Evolutionary conservation across 805 yeast genomes (phyloP), one percentile per base, ranked within the genome.

Genomic region (Zygotorulaspora sp.): DNA sequence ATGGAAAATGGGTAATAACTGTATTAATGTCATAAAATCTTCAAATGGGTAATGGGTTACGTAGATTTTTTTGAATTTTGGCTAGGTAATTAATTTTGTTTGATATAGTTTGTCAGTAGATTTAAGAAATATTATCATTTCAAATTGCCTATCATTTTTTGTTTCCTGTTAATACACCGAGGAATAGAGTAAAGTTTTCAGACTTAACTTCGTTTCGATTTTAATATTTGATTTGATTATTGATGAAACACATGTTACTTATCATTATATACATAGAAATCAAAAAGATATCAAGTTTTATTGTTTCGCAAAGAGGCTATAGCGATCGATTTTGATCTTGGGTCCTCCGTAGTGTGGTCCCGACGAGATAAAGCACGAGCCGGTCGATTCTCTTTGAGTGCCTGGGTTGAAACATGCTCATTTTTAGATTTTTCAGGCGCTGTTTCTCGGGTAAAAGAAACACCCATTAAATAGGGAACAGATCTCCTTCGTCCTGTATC

Each of bases 401-500:
- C 23, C 10, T 7, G 10, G 23, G 7, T 21, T 21, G 23, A 21
- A 7, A 12, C 30, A 14, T 11, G n/a, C 11, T 26, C 8, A 14
- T n/a, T 11, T 26, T 12, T 26, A 12, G 14, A 9, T 3, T 8
- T 4, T 26, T 8, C 9, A 20, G 6, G 36, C 15, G 17, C 32
- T 10, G 25, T 5, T 3, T 29, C 23, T 12, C n/a, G 13, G 12
- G 26, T 12, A 3, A 17, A 26, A 16, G 30, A 32, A 5, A 20
- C 28, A 18, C 29, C 20, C 15, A 24, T 28, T 12, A 26, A 14
- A 22, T 36, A 39, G 8, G 43, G 36, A 5, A 40, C 35, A 11
- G 54, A 49, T 13, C 44, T 36, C 29, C 54, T 41, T 29, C 54
- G 40, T 12, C 43, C 35, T 12, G 47, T 35, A 2, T 40, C 41